Conservation (phyloP, 225 moss, liverwort and hornwort genomes). For the Sphagnum tenellum region DNA sequence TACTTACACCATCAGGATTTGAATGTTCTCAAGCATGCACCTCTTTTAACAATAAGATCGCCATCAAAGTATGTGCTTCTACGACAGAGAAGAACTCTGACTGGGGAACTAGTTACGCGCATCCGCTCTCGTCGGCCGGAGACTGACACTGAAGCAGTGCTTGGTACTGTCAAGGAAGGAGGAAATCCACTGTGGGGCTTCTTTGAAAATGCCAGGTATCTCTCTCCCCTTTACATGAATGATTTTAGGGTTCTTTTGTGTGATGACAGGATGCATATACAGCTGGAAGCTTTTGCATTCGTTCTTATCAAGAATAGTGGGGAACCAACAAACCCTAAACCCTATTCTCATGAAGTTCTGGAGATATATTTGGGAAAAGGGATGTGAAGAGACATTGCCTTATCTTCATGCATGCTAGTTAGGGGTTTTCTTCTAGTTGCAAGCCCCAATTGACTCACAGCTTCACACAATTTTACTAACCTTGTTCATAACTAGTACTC, state of each 20-base stretch:
- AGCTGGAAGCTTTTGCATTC: not conserved
- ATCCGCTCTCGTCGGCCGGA: constrained; percentile 7
- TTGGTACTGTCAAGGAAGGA: constrained; percentile 5
- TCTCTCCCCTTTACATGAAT: not conserved
- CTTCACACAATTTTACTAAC: no score
- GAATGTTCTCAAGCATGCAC: constrained; percentile 10
- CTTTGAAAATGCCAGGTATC: constrained; percentile 25
- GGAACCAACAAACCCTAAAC: no score
- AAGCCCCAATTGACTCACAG: no score
- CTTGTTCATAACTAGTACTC: no score
- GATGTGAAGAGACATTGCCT: not conserved
- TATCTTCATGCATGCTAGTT: not conserved
- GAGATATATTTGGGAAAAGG: not conserved
- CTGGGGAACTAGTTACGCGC: constrained; percentile 1
- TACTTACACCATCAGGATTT: no score
- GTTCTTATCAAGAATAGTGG: no score
- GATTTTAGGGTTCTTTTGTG: not conserved
- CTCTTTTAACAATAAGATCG: constrained; percentile 3
- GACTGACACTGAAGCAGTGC: constrained; percentile 9
- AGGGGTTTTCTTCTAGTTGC: no score
- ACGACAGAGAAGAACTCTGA: constrained; percentile 4
- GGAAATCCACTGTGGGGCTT: constrained; percentile 20
- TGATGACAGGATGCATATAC: not conserved
- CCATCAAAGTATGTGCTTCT: not conserved
- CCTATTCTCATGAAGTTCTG: no score